Conservation (phyloP, 1,139 yeast genomes). For the Kazachstania sp. region DNA sequence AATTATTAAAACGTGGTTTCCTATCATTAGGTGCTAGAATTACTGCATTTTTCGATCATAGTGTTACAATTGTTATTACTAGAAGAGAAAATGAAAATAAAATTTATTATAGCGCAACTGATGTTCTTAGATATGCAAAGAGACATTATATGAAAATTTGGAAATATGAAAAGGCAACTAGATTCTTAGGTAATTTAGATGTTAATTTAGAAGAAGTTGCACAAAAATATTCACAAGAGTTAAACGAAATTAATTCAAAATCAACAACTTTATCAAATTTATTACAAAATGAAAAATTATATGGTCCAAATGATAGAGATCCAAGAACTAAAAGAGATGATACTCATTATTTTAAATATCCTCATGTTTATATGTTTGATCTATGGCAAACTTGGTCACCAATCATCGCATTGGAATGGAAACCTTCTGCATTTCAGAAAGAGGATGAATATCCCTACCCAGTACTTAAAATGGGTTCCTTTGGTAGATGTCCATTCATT, state of each 20-base stretch:
- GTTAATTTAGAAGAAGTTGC: slow-evolving; percentile 36
- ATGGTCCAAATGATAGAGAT: slow-evolving; percentile 85
- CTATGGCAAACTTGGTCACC: slow-evolving; percentile 74
- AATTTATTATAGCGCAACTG: slow-evolving; percentile 41
- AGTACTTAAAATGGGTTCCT: slow-evolving; percentile 40
- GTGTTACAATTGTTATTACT: slow-evolving; percentile 79
- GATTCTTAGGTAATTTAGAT: slow-evolving; percentile 66
- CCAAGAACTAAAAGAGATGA: slow-evolving; percentile 81
- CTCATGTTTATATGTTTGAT: slow-evolving; percentile 75
- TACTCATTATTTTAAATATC: slow-evolving; percentile 68
- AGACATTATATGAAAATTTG: slow-evolving; percentile 62
- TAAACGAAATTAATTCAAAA: slow-evolving; percentile 6
- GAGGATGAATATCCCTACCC: slow-evolving; percentile 36
- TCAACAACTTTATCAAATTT: slow-evolving; percentile 47
- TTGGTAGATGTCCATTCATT: slow-evolving; percentile 68
- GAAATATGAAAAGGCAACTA: slow-evolving; percentile 76
- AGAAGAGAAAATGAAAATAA: slow-evolving; percentile 38
- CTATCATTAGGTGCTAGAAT: slow-evolving; percentile 51
- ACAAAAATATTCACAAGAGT: background rate
- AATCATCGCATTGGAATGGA: slow-evolving; percentile 76
- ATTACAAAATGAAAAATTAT: slow-evolving; percentile 72
- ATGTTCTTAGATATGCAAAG: slow-evolving; percentile 58
- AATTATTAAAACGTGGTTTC: slow-evolving; percentile 40
- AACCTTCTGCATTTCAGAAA: slow-evolving; percentile 28
- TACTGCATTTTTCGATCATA: slow-evolving; percentile 66